Base-by-base conservation (phyloP, 495 filamentous ascomycete genomes). In the Penicillium lividum region DNA sequence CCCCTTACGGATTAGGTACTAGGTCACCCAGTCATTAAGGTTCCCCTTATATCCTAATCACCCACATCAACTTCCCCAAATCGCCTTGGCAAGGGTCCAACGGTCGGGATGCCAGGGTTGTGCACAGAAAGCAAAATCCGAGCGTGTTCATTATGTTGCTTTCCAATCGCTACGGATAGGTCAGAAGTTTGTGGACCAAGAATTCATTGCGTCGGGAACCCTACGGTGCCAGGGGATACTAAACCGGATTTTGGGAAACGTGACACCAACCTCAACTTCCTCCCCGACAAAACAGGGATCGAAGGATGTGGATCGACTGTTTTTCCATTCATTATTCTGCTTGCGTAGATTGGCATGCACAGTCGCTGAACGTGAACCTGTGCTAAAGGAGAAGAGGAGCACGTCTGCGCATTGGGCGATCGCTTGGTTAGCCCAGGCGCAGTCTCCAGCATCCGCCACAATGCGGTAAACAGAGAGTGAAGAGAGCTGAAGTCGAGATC, bases 371-470 rank as follows among this genome's bases (percentile, higher is more conserved):
- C 58, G 63, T 15, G 56, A 56, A 3, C 42, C 50, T 25, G 52
- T 49, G 42, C 66, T 64, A 9, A 68, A 68, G 13, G 56, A 64
- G 28, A 67, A 68, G 15, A 68, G 25, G 16, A 68, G 58, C 5
- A 68, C 63, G 51, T 67, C 63, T 5, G 66, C 64, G 34, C 64
- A 67, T 44, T 68, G 66, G 25, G 66, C 61, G 27, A 68, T 68
- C 11, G 66, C 63, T 36, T 66, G 63, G 22, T 68, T 68, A 22
- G 66, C 66, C 66, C 64, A 68, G 18, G 60, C 51, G 27, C 61
- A 67, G 34, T 67, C 66, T 16, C 61, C 63, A 18, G 58, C 53
- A 34, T 67, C 58, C 3, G 60, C 0, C 63, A 58, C 16, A 68
- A 46, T 3, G 60, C 51, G 0, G 53, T 62, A 25, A 64, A 66